A percentile compares a stretch with the other conserved stretches of the same genome.
Conservation (phyloP, 257 asterid species). For the Euphrasia confusa region DNA sequence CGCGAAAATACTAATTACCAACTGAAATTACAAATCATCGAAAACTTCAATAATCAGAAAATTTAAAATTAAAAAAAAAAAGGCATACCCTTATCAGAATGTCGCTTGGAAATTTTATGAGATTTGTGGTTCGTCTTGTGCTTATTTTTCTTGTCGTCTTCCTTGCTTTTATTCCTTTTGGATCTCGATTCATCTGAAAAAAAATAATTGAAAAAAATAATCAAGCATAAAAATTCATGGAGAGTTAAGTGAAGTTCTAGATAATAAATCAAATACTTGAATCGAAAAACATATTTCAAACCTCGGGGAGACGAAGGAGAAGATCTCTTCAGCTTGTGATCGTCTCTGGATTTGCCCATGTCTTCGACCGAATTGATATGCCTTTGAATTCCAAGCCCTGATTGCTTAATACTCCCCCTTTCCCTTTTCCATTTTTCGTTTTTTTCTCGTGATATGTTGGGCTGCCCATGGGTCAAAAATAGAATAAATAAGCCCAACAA, state of each 20-base stretch:
- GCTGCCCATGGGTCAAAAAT: no score
- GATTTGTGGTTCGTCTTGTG: conserved; percentile 47
- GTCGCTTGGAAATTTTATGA: conserved; percentile 42
- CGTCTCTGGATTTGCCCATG: conserved; percentile 44
- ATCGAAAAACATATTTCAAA: conserved; percentile 12
- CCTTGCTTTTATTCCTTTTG: conserved; percentile 35
- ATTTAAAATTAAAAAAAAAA: background rate
- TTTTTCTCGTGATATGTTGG: no score
- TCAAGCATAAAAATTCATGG: background rate
- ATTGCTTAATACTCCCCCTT: background rate
- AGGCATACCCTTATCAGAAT: conserved; percentile 42
- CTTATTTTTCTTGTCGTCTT: conserved; percentile 38
- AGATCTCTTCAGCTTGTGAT: conserved; percentile 36
- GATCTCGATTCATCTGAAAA: conserved; percentile 39
- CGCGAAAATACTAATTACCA: no score
- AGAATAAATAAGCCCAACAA: no score
- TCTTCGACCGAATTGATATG: conserved; percentile 21
- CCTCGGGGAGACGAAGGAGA: conserved; percentile 36
- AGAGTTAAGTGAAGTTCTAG: background rate
- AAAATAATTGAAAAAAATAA: background rate
- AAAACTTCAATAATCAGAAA: background rate
- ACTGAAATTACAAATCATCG: background rate
- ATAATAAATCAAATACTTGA: background rate
- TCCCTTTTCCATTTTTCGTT: no score
- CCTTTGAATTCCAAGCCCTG: conserved; percentile 27